Conservation (phyloP, 202 grass and related monocot genomes). For the Brachypodium distachyon region DNA sequence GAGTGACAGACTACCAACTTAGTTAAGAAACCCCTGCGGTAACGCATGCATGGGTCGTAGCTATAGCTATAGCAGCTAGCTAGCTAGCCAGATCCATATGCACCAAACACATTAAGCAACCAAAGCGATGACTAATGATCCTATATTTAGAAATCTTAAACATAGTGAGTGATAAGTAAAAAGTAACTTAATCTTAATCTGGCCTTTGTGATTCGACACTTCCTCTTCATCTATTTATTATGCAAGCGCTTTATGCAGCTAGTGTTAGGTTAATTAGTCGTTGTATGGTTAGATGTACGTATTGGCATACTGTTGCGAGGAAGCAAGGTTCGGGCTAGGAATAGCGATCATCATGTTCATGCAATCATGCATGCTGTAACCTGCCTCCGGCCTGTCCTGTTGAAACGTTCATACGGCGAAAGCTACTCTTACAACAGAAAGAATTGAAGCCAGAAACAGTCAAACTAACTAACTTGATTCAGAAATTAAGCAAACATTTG, state of each 20-base stretch:
- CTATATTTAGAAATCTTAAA: no score
- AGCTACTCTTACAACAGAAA: constrained; percentile 5
- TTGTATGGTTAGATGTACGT: not conserved
- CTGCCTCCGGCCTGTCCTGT: not conserved
- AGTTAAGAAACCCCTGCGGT: no score
- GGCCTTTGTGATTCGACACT: not conserved
- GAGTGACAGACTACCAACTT: constrained; percentile 5
- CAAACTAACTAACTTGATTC: not conserved
- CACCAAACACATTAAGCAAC: not conserved
- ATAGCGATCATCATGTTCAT: not conserved
- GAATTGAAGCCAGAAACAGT: not conserved
- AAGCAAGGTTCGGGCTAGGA: not conserved
- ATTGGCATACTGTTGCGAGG: not conserved
- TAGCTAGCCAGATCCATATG: no score
- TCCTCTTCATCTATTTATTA: not conserved
- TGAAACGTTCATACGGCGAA: not conserved
- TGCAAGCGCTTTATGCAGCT: not conserved
- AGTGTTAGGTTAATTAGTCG: no score
- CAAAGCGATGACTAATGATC: constrained; percentile 17
- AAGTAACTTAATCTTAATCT: no score
- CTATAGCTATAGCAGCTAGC: no score
- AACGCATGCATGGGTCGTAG: no score
- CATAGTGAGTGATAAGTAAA: no score
- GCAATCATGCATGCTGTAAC: no score
- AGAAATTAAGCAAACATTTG: no score